A percentile compares a stretch with the other conserved stretches of the same genome.
phyloP scores from a whole-genome alignment of 108 stramenopile species.

The Cyclotella distinguenda region DNA sequence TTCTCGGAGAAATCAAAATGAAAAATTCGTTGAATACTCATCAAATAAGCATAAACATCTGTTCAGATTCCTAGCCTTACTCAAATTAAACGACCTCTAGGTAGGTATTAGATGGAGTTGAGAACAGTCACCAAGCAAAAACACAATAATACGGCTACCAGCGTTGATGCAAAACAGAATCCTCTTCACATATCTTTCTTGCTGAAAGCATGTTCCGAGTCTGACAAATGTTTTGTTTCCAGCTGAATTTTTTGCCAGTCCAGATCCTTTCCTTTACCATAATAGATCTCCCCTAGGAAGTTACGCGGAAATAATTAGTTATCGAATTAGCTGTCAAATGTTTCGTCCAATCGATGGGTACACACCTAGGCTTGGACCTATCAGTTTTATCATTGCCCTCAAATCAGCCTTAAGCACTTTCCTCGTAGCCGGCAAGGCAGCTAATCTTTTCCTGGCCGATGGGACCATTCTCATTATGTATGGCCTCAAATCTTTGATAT shows the following conservation, averaged over 20 bases:
- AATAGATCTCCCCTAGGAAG: constrained; percentile 78
- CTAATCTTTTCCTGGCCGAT: constrained; percentile 62
- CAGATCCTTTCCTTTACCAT: constrained; percentile 57
- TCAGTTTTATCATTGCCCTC: constrained; percentile 64
- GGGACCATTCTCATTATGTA: constrained; percentile 77
- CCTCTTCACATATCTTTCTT: constrained; percentile 18
- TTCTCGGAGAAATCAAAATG: too few species aligned
- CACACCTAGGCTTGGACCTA: constrained; percentile 53
- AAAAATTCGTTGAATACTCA: too few species aligned
- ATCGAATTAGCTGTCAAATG: neutral
- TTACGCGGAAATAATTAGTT: neutral
- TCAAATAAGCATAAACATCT: too few species aligned
- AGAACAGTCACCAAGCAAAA: too few species aligned
- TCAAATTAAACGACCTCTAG: too few species aligned
- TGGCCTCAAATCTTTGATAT: constrained; percentile 90
- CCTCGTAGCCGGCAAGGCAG: constrained; percentile 65
- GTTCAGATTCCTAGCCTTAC: too few species aligned
- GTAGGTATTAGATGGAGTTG: too few species aligned
- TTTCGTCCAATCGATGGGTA: neutral
- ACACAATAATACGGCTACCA: too few species aligned
- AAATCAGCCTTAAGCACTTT: constrained; percentile 68
- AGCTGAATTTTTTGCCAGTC: constrained; percentile 73
- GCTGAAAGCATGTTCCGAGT: constrained; percentile 12
- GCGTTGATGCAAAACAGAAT: too few species aligned
- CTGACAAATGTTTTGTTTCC: constrained; percentile 31